Evolutionary conservation across 1,284 basidiomycete genomes (phyloP).

Genomic region (Dichomitus squalens): DNA sequence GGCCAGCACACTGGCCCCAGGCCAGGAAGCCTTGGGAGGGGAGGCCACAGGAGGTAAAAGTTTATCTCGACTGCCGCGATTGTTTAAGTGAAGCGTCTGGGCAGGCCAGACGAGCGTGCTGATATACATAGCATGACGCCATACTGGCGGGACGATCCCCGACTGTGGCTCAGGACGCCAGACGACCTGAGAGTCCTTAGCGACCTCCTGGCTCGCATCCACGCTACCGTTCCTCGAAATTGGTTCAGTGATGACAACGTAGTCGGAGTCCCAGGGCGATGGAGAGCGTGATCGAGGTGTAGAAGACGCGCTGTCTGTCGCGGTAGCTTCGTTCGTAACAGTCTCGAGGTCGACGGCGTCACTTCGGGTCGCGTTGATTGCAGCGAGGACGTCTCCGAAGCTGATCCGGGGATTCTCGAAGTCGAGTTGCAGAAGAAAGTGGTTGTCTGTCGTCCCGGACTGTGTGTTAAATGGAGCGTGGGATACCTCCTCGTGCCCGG

Average conservation of each 20-base stretch:
- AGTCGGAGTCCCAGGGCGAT: background rate
- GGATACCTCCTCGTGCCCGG: slow-evolving; percentile 3
- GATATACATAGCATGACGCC: slow-evolving; percentile 30
- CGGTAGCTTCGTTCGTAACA: background rate
- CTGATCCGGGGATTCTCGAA: slow-evolving; percentile 13
- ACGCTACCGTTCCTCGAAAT: background rate
- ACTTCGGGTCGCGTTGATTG: slow-evolving; percentile 4
- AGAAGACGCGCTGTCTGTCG: background rate
- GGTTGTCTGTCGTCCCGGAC: slow-evolving; percentile 3
- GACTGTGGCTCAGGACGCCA: background rate
- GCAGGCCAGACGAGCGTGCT: slow-evolving; percentile 25
- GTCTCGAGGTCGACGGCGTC: background rate
- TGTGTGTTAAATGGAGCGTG: slow-evolving; percentile 11
- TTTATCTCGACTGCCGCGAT: background rate
- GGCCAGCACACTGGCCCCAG: background rate
- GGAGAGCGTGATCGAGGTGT: background rate
- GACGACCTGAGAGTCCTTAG: background rate
- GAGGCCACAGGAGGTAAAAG: background rate
- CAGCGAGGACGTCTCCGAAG: slow-evolving; percentile 13
- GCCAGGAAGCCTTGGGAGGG: slow-evolving; percentile 1
- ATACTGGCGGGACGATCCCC: slow-evolving; percentile 11
- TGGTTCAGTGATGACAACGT: slow-evolving; percentile 1
- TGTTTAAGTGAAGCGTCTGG: background rate
- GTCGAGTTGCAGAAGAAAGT: slow-evolving; percentile 12
- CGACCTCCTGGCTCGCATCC: background rate